Evolutionary conservation across 148 eudicot genomes (phyloP).

Genomic region (Vaccinium vitisidaea): DNA sequence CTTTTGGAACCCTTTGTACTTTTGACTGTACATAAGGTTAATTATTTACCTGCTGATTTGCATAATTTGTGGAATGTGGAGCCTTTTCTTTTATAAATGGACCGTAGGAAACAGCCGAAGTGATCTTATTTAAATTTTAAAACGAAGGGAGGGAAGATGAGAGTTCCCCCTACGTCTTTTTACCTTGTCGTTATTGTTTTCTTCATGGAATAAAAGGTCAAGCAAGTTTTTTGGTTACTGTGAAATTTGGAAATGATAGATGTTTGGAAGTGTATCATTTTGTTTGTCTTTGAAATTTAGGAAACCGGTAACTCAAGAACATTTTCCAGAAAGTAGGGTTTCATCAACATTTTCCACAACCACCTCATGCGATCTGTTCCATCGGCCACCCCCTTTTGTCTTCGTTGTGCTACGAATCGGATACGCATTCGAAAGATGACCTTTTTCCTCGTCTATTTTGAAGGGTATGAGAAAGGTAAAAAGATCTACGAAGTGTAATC

Average conservation of each 20-base stretch:
- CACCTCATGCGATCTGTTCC: neutral
- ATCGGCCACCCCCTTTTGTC: neutral
- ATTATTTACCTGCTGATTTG: neutral
- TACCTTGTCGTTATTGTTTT: neutral
- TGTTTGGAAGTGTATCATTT: neutral
- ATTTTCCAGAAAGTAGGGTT: neutral
- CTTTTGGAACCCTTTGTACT: neutral
- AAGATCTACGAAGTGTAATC: neutral
- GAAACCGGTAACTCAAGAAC: neutral
- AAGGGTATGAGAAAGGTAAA: neutral
- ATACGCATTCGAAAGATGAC: neutral
- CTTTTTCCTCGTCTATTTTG: neutral
- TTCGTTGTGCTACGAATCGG: neutral
- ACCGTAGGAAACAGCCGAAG: neutral
- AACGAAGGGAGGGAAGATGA: neutral
- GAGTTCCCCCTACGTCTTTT: neutral
- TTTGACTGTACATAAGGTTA: constrained; percentile 9
- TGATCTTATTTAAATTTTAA: neutral
- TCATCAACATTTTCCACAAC: neutral
- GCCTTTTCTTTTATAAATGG: neutral
- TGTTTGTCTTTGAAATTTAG: neutral
- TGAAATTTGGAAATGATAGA: neutral
- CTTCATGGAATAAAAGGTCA: neutral
- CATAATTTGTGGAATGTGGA: neutral
- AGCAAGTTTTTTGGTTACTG: neutral